phyloP scores from a whole-genome alignment of 129 eudicot genomes.

The Ambrosia artemisiifolia region DNA sequence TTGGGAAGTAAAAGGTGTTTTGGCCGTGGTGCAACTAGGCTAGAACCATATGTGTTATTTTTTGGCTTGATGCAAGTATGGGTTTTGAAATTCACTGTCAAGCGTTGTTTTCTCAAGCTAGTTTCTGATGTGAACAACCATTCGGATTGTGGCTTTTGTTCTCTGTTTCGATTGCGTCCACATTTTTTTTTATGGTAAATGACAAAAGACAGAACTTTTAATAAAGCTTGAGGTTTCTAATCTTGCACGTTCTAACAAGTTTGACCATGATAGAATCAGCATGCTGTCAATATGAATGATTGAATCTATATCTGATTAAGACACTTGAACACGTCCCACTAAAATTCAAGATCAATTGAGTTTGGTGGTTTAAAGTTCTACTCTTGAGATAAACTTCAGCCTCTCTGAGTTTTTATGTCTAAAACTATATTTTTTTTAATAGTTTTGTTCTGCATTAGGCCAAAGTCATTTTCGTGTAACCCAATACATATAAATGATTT shows the following conservation, averaged over 20 bases:
- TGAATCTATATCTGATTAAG: neutral
- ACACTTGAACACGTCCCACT: neutral
- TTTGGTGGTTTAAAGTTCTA: neutral
- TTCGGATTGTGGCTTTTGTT: constrained; percentile 33
- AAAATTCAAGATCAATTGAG: neutral
- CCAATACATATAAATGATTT: no score
- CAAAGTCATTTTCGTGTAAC: no score
- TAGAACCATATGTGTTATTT: constrained; percentile 67
- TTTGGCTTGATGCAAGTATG: constrained; percentile 51
- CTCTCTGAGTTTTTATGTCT: no score
- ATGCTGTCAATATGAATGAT: neutral
- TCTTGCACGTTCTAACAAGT: constrained; percentile 1
- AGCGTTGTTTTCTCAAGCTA: constrained; percentile 46
- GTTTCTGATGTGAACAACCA: constrained; percentile 49
- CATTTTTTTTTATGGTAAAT: neutral
- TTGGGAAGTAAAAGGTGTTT: neutral
- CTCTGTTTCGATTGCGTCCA: neutral
- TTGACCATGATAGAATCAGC: neutral
- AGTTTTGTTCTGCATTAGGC: no score
- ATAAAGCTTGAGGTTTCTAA: neutral
- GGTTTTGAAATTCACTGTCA: constrained; percentile 28
- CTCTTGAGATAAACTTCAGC: neutral
- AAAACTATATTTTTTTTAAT: no score
- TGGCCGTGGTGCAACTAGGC: constrained; percentile 41
- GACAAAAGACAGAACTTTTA: neutral